These are phyloP conservation scores for Taxillus chinensis DNA, from an alignment of 164 flowering plant genomes.

Conservation along the genomic window DNA sequence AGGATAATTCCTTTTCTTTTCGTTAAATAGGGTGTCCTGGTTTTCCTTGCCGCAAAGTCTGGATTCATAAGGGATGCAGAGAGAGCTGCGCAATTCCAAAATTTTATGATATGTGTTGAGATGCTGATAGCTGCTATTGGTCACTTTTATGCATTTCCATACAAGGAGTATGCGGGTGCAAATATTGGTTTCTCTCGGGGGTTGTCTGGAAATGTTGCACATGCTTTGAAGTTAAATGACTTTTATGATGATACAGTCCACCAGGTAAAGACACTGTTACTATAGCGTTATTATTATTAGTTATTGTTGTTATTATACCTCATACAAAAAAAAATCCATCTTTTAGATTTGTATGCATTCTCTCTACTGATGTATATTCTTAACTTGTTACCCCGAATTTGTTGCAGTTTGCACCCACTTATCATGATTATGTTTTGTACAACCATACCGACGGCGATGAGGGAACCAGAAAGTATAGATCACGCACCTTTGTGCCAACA, in stretches of 20 bases:
- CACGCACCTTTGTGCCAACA: slow-evolving; percentile 94
- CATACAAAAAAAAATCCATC: neutral
- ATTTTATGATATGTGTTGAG: slow-evolving; percentile 82
- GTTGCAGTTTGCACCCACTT: slow-evolving; percentile 92
- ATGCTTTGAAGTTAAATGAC: slow-evolving; percentile 81
- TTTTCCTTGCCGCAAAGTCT: slow-evolving; percentile 91
- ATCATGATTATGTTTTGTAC: slow-evolving; percentile 92
- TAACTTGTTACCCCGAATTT: neutral
- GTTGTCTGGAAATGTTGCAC: slow-evolving; percentile 69
- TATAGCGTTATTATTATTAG: neutral
- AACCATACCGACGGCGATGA: slow-evolving; percentile 79
- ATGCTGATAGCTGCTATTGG: slow-evolving; percentile 94
- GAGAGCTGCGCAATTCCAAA: slow-evolving; percentile 84
- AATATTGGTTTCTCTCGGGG: slow-evolving; percentile 61
- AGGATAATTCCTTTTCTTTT: neutral
- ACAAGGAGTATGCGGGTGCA: slow-evolving; percentile 95
- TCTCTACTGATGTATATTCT: no score
- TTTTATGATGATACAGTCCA: slow-evolving; percentile 96
- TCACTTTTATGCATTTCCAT: slow-evolving; percentile 88
- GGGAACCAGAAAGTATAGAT: slow-evolving; percentile 68
- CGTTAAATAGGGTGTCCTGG: slow-evolving; percentile 66
- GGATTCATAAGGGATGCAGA: slow-evolving; percentile 60
- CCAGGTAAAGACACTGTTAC: slow-evolving; percentile 43
- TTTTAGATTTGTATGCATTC: no score
- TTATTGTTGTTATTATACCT: neutral